phyloP scores from a whole-genome alignment of 306 rosid species.

The Trifolium repens region DNA sequence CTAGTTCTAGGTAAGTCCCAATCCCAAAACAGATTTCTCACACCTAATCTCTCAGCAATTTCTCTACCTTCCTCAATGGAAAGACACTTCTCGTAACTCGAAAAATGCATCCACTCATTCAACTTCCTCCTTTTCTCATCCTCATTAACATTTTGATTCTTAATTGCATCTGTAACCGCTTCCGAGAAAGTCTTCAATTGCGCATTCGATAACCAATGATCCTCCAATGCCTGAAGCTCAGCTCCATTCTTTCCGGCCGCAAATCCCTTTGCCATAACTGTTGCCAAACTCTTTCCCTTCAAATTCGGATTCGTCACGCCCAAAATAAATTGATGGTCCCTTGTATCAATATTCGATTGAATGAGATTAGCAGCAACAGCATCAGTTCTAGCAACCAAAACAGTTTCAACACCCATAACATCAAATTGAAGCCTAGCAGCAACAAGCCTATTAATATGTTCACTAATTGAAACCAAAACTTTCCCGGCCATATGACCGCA shows the following conservation, averaged over 20 bases:
- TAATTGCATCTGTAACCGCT: constrained; percentile 71
- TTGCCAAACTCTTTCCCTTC: constrained; percentile 62
- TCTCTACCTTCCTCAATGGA: constrained; percentile 76
- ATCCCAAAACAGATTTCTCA: constrained; percentile 78
- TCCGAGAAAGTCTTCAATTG: constrained; percentile 78
- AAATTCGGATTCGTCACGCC: constrained; percentile 76
- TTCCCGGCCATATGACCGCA: constrained; percentile 99
- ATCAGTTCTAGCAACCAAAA: constrained; percentile 88
- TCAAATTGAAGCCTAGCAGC: constrained; percentile 94
- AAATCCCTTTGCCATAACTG: constrained; percentile 65
- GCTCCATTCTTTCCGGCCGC: constrained; percentile 73
- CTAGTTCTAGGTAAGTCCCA: constrained; percentile 96
- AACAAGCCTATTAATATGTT: constrained; percentile 86
- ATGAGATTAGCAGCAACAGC: constrained; percentile 82
- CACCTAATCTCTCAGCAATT: constrained; percentile 66
- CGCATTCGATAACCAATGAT: constrained; percentile 72
- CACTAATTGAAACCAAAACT: constrained; percentile 80
- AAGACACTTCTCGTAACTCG: constrained; percentile 62
- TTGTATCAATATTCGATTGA: constrained; percentile 80
- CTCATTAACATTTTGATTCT: constrained; percentile 52
- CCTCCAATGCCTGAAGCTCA: constrained; percentile 80
- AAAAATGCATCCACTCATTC: constrained; percentile 66
- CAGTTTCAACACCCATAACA: constrained; percentile 93
- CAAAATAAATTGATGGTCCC: constrained; percentile 87
- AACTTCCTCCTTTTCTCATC: constrained; percentile 63